phyloP scores from a whole-genome alignment of 1,139 yeast genomes.

The Martiniozyma asiatica region DNA sequence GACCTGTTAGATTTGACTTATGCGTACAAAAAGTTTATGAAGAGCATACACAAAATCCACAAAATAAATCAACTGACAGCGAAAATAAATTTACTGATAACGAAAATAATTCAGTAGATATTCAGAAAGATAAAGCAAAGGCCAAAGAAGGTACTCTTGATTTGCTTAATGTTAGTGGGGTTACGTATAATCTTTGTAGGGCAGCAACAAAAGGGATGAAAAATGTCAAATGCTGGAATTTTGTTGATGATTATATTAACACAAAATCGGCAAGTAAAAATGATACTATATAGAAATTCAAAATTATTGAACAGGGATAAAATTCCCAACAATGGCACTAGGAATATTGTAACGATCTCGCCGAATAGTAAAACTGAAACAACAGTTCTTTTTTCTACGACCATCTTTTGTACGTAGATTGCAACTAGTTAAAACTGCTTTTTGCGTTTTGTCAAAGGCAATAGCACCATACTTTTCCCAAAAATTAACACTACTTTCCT shows the following conservation, averaged over 20 bases:
- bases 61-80: too few species aligned
- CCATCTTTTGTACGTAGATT: slow-evolving; percentile 79
- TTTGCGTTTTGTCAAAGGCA: slow-evolving; percentile 92
- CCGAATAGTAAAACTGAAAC: slow-evolving; percentile 88
- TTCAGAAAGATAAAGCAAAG: slow-evolving; percentile 1
- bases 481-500: slow-evolving; percentile 93
- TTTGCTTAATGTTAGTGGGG: slow-evolving; percentile 20
- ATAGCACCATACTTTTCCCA: slow-evolving; percentile 98
- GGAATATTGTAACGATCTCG: slow-evolving; percentile 93
- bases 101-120: too few species aligned
- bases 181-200: too few species aligned
- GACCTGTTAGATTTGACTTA: slow-evolving; percentile 21
- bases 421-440: slow-evolving; percentile 89
- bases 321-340: slow-evolving; percentile 91
- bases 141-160: slow-evolving; percentile 6
- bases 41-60: too few species aligned
- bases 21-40: slow-evolving; percentile 22
- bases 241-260: too few species aligned
- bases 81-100: too few species aligned
- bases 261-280: too few species aligned
- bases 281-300: too few species aligned
- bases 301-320: slow-evolving; percentile 69
- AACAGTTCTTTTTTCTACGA: slow-evolving; percentile 69
- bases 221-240: too few species aligned
- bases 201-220: too few species aligned